Evolutionary conservation across 2,329 filamentous ascomycete genomes (phyloP).

Genomic region (Trichoderma arundinaceum): DNA sequence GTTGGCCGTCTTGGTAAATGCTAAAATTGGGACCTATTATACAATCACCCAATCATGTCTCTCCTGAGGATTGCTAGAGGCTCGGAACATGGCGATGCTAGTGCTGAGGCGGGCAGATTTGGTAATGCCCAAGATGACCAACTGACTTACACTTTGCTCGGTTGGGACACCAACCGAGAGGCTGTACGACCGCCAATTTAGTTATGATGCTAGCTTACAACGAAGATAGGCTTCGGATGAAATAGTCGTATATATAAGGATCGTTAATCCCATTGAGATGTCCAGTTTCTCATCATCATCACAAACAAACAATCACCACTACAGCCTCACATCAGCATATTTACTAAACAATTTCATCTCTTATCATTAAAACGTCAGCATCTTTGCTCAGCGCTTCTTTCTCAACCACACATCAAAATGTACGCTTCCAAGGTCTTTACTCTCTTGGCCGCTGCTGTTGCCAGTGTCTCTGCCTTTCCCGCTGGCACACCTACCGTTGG

Average conservation of each 20-base stretch:
- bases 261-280: not conserved
- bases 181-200: conserved; percentile 24
- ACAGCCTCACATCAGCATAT: not conserved
- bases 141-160: conserved; percentile 5
- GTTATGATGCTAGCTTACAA: not conserved
- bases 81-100: conserved; percentile 22
- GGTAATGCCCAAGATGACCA: conserved; percentile 9
- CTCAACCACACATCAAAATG: conserved; percentile 30
- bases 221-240: not conserved
- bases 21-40: conserved; percentile 10
- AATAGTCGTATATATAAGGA: conserved; percentile 7
- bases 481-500: conserved; percentile 21
- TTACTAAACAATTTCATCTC: too few relatives aligned
- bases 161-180: conserved; percentile 18
- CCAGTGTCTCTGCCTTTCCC: conserved; percentile 20
- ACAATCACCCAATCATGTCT: not conserved
- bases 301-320: not conserved
- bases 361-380: not conserved
- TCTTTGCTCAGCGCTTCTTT: not conserved
- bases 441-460: conserved; percentile 24
- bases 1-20: not conserved
- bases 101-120: conserved; percentile 23
- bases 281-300: conserved; percentile 10
- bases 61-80: not conserved
- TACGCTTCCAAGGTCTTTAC: conserved; percentile 19